phyloP scores from a whole-genome alignment of 2,329 filamentous ascomycete species.

The Clonostachys solani region DNA sequence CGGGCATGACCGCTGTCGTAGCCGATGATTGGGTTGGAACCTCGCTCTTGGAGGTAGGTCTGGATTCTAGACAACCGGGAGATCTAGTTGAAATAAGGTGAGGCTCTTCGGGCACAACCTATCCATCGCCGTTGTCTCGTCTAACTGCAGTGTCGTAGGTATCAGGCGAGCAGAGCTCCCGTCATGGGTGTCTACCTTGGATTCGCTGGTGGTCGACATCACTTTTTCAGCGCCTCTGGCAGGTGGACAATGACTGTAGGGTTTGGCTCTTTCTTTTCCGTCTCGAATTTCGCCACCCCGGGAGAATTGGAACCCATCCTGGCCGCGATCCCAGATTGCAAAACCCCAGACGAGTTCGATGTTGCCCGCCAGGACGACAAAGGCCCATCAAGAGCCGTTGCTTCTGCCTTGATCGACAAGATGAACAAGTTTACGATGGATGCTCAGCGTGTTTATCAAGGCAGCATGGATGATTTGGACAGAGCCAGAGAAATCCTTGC shows the following conservation, averaged over 20 bases:
- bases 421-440: slow-evolving; percentile 40
- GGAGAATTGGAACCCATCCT: slow-evolving; percentile 34
- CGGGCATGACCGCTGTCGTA: slow-evolving; percentile 9
- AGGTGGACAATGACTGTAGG: slow-evolving; percentile 39
- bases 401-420: slow-evolving; percentile 35
- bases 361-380: slow-evolving; percentile 22
- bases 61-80: slow-evolving; percentile 27
- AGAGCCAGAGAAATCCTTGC: slow-evolving; percentile 35
- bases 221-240: slow-evolving; percentile 50
- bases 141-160: no score
- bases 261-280: slow-evolving; percentile 42
- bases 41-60: slow-evolving; percentile 6
- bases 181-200: slow-evolving; percentile 50
- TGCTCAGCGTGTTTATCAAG: slow-evolving; percentile 40
- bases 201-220: slow-evolving; percentile 41
- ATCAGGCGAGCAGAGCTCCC: not conserved
- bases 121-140: slow-evolving; percentile 5
- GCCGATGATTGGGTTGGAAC: slow-evolving; percentile 3
- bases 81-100: slow-evolving; percentile 47
- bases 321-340: slow-evolving; percentile 17
- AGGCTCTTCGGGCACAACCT: not conserved
- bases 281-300: slow-evolving; percentile 37
- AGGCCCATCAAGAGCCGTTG: slow-evolving; percentile 39
- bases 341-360: slow-evolving; percentile 20
- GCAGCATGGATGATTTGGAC: slow-evolving; percentile 42